A percentile compares a stretch with the other conserved stretches of the same genome.
These are phyloP conservation scores for Wickerhamiella hasegawae DNA, from an alignment of 805 yeast species.

Conservation along the genomic window DNA sequence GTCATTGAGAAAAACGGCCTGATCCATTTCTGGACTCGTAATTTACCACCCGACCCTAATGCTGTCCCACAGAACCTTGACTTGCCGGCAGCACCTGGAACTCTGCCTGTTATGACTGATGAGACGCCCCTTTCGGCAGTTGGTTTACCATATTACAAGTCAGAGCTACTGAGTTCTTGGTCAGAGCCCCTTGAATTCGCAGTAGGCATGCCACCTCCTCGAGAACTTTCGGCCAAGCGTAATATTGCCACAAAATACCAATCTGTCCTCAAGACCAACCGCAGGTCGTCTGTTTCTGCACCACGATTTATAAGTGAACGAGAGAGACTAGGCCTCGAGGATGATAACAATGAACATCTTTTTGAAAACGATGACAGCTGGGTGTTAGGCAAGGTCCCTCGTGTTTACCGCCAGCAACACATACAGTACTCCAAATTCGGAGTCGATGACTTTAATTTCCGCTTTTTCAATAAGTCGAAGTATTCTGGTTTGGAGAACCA, in stretches of 20 bases:
- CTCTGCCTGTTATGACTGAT: conserved; percentile 25
- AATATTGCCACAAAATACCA: conserved; percentile 25
- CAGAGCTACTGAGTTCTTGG: conserved; percentile 67
- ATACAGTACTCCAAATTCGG: conserved; percentile 82
- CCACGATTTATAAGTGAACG: conserved; percentile 42
- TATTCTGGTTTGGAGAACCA: conserved; percentile 85
- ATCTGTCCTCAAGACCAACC: conserved; percentile 10
- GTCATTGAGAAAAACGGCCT: conserved; percentile 49
- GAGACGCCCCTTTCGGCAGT: conserved; percentile 46
- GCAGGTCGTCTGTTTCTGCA: conserved; percentile 21
- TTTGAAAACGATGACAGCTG: conserved; percentile 12
- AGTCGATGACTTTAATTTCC: conserved; percentile 85
- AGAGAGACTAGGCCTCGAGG: conserved; percentile 19
- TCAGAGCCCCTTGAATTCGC: conserved; percentile 46
- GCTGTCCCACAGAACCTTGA: conserved; percentile 16
- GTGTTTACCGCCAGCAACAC: conserved; percentile 56
- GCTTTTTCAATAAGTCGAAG: conserved; percentile 56
- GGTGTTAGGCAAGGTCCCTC: conserved; percentile 36
- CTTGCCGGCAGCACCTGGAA: conserved; percentile 13
- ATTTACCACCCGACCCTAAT: conserved; percentile 28
- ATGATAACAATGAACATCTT: conserved; percentile 17
- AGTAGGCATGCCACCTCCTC: conserved; percentile 43
- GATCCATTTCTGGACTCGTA: conserved; percentile 54
- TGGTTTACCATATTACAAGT: conserved; percentile 79
- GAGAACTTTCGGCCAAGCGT: conserved; percentile 34